Evolutionary conservation across 164 flowering plant species (phyloP).

Genomic region (Akebia trifoliata): DNA sequence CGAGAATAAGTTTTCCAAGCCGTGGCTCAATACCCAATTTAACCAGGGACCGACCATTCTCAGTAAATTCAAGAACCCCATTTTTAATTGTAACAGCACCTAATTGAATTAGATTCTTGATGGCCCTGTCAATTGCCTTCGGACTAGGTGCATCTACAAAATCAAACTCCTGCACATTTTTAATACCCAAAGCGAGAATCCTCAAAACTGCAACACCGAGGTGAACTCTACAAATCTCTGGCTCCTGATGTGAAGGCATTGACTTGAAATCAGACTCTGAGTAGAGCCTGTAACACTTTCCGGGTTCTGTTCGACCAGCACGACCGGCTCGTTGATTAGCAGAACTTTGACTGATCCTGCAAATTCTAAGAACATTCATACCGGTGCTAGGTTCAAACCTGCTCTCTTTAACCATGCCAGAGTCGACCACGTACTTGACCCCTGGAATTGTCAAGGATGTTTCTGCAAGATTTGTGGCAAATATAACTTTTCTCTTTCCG

Average conservation of each 20-base stretch:
- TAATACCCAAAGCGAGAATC: constrained; percentile 76
- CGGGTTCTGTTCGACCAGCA: constrained; percentile 95
- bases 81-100: constrained; percentile 52
- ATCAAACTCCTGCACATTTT: constrained; percentile 59
- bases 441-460: constrained; percentile 96
- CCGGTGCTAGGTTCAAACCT: constrained; percentile 79
- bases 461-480: constrained; percentile 94
- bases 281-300: constrained; percentile 84
- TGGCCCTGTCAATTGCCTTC: constrained; percentile 78
- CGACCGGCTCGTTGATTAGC: constrained; percentile 96
- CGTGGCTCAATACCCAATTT: constrained; percentile 91
- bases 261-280: constrained; percentile 47
- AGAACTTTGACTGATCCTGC: constrained; percentile 76
- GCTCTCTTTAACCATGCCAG: constrained; percentile 85
- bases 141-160: constrained; percentile 85
- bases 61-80: constrained; percentile 49
- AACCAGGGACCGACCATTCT: constrained; percentile 53
- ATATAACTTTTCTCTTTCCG: constrained; percentile 77
- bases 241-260: constrained; percentile 70
- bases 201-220: constrained; percentile 90
- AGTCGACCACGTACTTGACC: constrained; percentile 84
- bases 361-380: constrained; percentile 79
- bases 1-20: constrained; percentile 75
- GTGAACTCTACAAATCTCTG: constrained; percentile 88
- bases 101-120: constrained; percentile 69